phyloP scores from a whole-genome alignment of 768 basidiomycete species.

The Xanthoconium purpureum region DNA sequence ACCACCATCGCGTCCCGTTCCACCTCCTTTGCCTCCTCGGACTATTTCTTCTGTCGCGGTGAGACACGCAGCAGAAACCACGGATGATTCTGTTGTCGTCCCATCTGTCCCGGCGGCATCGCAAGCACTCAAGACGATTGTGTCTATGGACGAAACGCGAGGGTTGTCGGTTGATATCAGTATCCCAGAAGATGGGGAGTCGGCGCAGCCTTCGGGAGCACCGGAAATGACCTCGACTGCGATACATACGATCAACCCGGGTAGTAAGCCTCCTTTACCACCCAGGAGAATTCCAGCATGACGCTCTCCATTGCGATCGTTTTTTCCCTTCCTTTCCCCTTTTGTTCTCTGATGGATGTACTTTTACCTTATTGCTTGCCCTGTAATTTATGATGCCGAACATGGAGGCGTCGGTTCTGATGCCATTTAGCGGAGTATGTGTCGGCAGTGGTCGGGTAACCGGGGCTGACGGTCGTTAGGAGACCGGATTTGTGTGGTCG shows the following conservation, averaged over 20 bases:
- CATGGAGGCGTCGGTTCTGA: too few relatives aligned
- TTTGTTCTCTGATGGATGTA: background rate
- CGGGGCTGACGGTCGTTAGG: background rate
- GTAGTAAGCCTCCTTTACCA: constrained; percentile 33
- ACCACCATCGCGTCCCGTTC: constrained; percentile 29
- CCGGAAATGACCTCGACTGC: constrained; percentile 3
- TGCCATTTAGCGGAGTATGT: background rate
- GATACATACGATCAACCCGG: background rate
- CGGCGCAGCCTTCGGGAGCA: background rate
- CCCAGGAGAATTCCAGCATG: constrained; percentile 28
- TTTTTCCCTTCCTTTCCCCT: background rate
- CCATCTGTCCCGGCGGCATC: constrained; percentile 41
- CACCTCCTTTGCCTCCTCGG: constrained; percentile 43
- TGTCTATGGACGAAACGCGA: constrained; percentile 41
- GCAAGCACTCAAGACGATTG: constrained; percentile 57
- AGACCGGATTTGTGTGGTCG: background rate
- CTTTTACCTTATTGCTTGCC: constrained; percentile 1
- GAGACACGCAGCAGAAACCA: constrained; percentile 28
- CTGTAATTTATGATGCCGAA: background rate
- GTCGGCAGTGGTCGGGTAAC: background rate
- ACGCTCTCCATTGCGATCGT: background rate
- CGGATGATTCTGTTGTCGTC: constrained; percentile 20
- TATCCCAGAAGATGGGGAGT: constrained; percentile 5
- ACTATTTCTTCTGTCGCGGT: constrained; percentile 33
- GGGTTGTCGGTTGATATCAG: constrained; percentile 24